Base-by-base conservation (phyloP, 495 filamentous ascomycete genomes). In the Lindgomyces ingoldianus region DNA sequence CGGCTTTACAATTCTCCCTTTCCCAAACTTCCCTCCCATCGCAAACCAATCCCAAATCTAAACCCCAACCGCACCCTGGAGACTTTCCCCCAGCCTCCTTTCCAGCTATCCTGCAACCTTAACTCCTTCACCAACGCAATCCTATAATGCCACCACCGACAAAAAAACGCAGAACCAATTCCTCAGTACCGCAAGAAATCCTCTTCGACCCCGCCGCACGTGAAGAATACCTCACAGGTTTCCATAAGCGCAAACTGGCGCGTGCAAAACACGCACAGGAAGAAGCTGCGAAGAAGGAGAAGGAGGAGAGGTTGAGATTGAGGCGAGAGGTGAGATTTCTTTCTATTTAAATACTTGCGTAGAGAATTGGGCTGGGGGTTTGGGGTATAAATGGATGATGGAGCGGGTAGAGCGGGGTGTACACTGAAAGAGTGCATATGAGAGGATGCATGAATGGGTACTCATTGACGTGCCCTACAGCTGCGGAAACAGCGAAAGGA, bases 231-330 rank as follows among this genome's bases (percentile, higher is more conserved):
- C 82, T 98, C 39, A 96, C 91, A 6, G 94, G 94, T 3, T 98
- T 98, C 77, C 93, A 91, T 79, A 97, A 96, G 81, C 88, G 94
- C 73, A 98, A 98, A 74, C 77, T 88, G 54, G 85, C 88, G 70
- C 83, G 94, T 19, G 84, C 84, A 57, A 93, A 93, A 76, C 80
- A 88, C 77, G 94, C 93, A 8, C 86, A 94, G 72, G 89, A 90
- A 49, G 79, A 85, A 47, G 90, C 90, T 8, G 83, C 81, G 33
- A 84, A 90, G 72, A 86, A 82, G 73, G 89, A 85, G 21, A 82
- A 85, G 46, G 84, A 91, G 69, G 89, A 91, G 74, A 89, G 81
- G 72, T 84, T 89, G 52, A 76, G 77, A 60, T 79, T 88, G 61
- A 79, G 94, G 73, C 87, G 87, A 73, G 85, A 87, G 81, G 94